Conservation (phyloP, 225 moss, liverwort and hornwort genomes). For the Lunularia cruciata region DNA sequence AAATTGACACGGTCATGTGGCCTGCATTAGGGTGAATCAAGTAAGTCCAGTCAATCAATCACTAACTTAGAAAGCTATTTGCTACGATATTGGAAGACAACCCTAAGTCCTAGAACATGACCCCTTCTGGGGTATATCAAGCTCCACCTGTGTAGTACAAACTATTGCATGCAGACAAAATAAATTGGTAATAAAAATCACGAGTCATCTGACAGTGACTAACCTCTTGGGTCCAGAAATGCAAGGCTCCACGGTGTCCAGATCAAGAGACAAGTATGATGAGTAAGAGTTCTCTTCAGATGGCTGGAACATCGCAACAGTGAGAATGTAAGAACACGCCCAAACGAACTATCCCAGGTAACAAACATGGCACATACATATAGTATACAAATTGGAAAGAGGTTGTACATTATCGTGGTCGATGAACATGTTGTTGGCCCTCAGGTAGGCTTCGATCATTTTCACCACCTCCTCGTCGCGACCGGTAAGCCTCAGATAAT, state of each 20-base stretch:
- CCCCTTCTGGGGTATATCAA: no score
- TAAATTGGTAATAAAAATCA: neutral
- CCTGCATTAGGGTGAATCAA: slow-evolving; percentile 41
- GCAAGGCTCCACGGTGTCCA: slow-evolving; percentile 76
- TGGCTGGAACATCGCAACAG: slow-evolving; percentile 45
- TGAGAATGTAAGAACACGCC: neutral
- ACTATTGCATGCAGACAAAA: neutral
- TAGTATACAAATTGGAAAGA: neutral
- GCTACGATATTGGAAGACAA: no score
- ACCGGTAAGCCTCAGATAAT: slow-evolving; percentile 87
- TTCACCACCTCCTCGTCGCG: slow-evolving; percentile 88
- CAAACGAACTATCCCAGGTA: no score
- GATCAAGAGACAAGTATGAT: slow-evolving; percentile 81
- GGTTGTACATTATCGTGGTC: slow-evolving; percentile 64
- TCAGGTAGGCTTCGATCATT: slow-evolving; percentile 82
- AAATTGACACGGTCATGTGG: slow-evolving; percentile 91
- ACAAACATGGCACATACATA: neutral
- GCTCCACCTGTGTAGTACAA: no score
- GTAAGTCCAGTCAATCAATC: no score
- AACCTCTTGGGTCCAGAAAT: slow-evolving; percentile 94
- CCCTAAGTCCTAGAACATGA: no score
- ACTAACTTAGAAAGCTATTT: no score
- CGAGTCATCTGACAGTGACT: neutral
- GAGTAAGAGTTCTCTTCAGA: slow-evolving; percentile 67
- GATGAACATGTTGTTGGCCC: slow-evolving; percentile 86